phyloP scores from a whole-genome alignment of 352 stramenopile species.

The Phytophthora agathidicida region DNA sequence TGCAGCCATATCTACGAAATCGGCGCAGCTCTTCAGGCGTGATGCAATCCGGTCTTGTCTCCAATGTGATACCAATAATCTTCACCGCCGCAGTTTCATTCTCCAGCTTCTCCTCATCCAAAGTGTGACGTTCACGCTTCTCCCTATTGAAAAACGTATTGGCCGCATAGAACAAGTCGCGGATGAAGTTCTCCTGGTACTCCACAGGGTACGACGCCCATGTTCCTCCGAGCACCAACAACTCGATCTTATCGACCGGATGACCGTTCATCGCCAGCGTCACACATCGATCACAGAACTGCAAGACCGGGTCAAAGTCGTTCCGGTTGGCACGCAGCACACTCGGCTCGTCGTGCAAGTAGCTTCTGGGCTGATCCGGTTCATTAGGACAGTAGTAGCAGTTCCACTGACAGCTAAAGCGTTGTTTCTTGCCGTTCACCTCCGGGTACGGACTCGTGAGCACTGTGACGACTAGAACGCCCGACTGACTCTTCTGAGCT shows the following conservation, averaged over 20 bases:
- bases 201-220: slow-evolving; percentile 92
- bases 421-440: slow-evolving; percentile 85
- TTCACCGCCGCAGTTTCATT: slow-evolving; percentile 88
- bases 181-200: slow-evolving; percentile 92
- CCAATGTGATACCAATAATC: slow-evolving; percentile 92
- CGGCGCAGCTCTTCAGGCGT: slow-evolving; percentile 86
- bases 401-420: slow-evolving; percentile 95
- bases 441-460: slow-evolving; percentile 91
- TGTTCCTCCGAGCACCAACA: slow-evolving; percentile 91
- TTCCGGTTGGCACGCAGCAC: slow-evolving; percentile 93
- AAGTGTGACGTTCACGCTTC: slow-evolving; percentile 66
- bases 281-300: slow-evolving; percentile 92
- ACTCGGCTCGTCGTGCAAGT: slow-evolving; percentile 93
- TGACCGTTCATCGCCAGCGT: slow-evolving; percentile 93
- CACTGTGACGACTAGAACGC: slow-evolving; percentile 92
- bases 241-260: slow-evolving; percentile 93
- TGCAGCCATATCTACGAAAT: slow-evolving; percentile 86
- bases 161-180: slow-evolving; percentile 92
- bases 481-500: slow-evolving; percentile 89
- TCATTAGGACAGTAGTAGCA: slow-evolving; percentile 96
- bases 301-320: slow-evolving; percentile 91
- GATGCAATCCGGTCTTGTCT: slow-evolving; percentile 92
- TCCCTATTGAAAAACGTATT: slow-evolving; percentile 91
- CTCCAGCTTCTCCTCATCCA: slow-evolving; percentile 90
- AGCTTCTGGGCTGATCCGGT: slow-evolving; percentile 90